phyloP scores from a whole-genome alignment of 148 eudicot genomes.

The Limonium bicolor region DNA sequence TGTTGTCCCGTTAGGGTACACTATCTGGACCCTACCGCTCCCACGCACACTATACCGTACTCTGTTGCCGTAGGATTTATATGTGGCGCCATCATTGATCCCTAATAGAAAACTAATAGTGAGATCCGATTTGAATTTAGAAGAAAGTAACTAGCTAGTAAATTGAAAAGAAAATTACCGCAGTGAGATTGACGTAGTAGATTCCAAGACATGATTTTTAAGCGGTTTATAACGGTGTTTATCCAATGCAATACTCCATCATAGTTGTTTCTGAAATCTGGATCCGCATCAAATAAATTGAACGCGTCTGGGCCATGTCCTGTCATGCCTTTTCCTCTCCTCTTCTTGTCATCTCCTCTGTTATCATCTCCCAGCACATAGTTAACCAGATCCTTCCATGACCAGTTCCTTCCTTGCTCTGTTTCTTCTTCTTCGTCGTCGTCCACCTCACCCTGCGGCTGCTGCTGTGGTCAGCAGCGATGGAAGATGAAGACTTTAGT shows the following conservation, averaged over 20 bases:
- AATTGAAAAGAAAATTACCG: slow-evolving; percentile 22
- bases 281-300: slow-evolving; percentile 40
- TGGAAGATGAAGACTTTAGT: too few species aligned
- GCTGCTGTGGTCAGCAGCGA: too few species aligned
- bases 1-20: slow-evolving; percentile 57
- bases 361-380: slow-evolving; percentile 22
- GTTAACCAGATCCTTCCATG: slow-evolving; percentile 24
- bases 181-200: slow-evolving; percentile 59
- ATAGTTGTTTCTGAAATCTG: slow-evolving; percentile 44
- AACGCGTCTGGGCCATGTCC: slow-evolving; percentile 29
- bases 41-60: slow-evolving; percentile 55
- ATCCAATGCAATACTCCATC: slow-evolving; percentile 54
- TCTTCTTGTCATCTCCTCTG: slow-evolving; percentile 10
- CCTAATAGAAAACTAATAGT: slow-evolving; percentile 31
- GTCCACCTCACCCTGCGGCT: slow-evolving; percentile 10
- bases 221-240: slow-evolving; percentile 46
- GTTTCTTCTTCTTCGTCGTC: not conserved
- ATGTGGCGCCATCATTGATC: slow-evolving; percentile 92
- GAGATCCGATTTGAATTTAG: too few species aligned
- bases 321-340: slow-evolving; percentile 5
- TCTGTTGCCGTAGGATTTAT: slow-evolving; percentile 66
- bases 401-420: slow-evolving; percentile 21
- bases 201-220: slow-evolving; percentile 32
- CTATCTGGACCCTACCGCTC: slow-evolving; percentile 44
- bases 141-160: too few species aligned